Conservation (phyloP, 2,329 filamentous ascomycete genomes). For the Cladophialophora yegresii region DNA sequence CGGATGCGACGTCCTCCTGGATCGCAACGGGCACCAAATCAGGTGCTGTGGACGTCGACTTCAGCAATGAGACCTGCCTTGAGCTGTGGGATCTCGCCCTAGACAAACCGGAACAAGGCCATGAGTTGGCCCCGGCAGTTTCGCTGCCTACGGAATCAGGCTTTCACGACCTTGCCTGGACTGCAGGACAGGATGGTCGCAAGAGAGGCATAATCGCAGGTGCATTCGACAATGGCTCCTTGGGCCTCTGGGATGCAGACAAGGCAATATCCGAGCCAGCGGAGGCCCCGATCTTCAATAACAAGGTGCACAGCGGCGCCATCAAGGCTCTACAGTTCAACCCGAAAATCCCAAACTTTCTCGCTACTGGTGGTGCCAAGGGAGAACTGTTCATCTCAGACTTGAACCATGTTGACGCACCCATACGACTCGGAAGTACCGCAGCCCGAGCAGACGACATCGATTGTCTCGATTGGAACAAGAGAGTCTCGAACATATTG, state of each 20-base stretch:
- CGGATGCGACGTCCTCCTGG: constrained; percentile 73
- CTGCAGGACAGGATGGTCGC: constrained; percentile 73
- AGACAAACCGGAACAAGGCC: constrained; percentile 70
- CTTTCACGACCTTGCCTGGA: constrained; percentile 97
- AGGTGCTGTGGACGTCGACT: constrained; percentile 93
- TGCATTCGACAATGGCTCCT: constrained; percentile 87
- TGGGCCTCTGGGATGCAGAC: constrained; percentile 91
- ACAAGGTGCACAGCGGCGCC: constrained; percentile 84
- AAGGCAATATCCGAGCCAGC: constrained; percentile 59
- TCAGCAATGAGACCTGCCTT: constrained; percentile 94
- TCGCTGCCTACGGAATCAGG: constrained; percentile 87
- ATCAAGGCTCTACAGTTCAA: constrained; percentile 98
- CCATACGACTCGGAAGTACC: constrained; percentile 83
- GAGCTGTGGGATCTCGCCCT: constrained; percentile 94
- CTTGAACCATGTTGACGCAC: constrained; percentile 81
- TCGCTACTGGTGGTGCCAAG: constrained; percentile 90
- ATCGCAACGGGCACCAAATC: constrained; percentile 92
- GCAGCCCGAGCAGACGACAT: constrained; percentile 91
- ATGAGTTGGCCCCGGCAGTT: constrained; percentile 82
- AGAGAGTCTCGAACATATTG: constrained; percentile 93
- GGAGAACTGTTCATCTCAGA: constrained; percentile 97
- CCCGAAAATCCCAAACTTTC: constrained; percentile 81
- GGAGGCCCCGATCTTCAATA: constrained; percentile 81
- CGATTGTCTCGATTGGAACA: constrained; percentile 97
- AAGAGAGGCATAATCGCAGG: constrained; percentile 89